A percentile compares a stretch with the other conserved stretches of the same genome.
phyloP scores from a whole-genome alignment of 108 stramenopile genomes.

The Chaetoceros muelleri region DNA sequence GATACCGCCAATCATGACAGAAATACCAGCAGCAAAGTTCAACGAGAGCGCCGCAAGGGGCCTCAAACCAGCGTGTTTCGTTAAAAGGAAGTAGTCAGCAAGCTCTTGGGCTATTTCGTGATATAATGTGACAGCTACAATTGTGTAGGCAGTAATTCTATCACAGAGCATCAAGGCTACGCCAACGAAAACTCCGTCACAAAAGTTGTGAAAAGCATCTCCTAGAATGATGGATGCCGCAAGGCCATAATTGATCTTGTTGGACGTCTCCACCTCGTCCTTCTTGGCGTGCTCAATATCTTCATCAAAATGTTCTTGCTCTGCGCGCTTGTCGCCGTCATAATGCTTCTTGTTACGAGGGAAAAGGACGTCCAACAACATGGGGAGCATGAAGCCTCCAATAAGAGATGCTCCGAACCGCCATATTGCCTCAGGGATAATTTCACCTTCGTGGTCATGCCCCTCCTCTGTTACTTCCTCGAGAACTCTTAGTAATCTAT shows the following conservation, averaged over 20 bases:
- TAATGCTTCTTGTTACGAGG: conserved; percentile 10
- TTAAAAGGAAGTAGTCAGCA: conserved; percentile 68
- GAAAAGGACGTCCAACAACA: conserved; percentile 37
- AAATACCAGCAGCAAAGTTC: conserved; percentile 60
- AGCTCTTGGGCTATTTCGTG: conserved; percentile 84
- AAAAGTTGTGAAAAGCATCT: conserved; percentile 69
- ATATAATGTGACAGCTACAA: conserved; percentile 44
- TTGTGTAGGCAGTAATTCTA: conserved; percentile 24
- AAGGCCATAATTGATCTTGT: conserved; percentile 20
- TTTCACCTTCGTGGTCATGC: conserved; percentile 19
- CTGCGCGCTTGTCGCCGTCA: background rate
- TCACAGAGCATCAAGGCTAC: conserved; percentile 55
- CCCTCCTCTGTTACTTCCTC: conserved; percentile 4
- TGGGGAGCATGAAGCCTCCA: conserved; percentile 55
- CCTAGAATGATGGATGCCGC: conserved; percentile 40
- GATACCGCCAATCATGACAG: conserved; percentile 51
- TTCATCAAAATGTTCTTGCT: conserved; percentile 6
- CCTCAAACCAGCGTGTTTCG: conserved; percentile 40
- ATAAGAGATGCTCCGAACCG: conserved; percentile 55
- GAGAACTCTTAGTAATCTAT: background rate
- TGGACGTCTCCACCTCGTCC: background rate
- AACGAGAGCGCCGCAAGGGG: conserved; percentile 31
- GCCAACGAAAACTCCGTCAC: conserved; percentile 78
- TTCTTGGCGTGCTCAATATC: conserved; percentile 2
- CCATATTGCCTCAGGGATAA: conserved; percentile 20